phyloP scores from a whole-genome alignment of 2,329 filamentous ascomycete species.

The Neurospora sp. region DNA sequence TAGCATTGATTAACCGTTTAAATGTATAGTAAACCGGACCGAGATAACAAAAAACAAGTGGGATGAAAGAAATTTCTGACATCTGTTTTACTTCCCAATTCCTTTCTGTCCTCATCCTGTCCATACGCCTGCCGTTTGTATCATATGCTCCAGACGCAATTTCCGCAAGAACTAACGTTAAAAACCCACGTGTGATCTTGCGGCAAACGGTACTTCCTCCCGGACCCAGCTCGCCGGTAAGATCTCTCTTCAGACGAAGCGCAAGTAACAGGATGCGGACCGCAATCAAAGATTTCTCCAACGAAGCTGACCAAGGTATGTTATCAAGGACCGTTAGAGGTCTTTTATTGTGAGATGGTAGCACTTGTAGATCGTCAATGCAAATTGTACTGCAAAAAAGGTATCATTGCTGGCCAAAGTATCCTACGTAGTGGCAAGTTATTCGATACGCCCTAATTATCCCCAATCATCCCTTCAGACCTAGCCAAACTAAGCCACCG shows the following conservation, averaged over 20 bases:
- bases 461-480: neutral
- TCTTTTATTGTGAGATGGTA: neutral
- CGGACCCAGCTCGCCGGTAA: neutral
- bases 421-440: neutral
- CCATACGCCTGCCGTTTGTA: neutral
- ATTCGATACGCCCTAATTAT: neutral
- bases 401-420: neutral
- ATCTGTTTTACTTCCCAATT: neutral
- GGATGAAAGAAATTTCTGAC: neutral
- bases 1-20: neutral
- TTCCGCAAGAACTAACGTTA: neutral
- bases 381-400: neutral
- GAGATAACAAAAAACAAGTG: neutral
- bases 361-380: neutral
- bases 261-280: neutral
- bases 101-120: neutral
- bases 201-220: neutral
- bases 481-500: neutral
- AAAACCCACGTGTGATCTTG: neutral
- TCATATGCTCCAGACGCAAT: neutral
- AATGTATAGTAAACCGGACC: neutral
- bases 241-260: neutral
- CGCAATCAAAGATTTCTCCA: neutral
- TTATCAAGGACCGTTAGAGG: neutral
- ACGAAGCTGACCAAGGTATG: neutral